phyloP scores from a whole-genome alignment of 805 yeast genomes.

The Lachancea dasiensis region DNA sequence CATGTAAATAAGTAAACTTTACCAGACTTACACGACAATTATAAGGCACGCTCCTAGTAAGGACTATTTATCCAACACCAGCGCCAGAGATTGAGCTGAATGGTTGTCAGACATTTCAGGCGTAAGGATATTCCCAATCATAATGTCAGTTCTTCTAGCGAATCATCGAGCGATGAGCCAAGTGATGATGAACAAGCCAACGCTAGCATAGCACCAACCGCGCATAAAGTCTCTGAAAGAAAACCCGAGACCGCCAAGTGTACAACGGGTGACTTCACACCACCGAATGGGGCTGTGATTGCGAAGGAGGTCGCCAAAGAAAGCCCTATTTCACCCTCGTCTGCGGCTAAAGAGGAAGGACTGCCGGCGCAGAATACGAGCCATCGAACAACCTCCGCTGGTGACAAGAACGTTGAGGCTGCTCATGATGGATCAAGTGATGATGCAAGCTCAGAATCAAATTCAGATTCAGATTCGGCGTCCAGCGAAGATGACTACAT shows the following conservation, averaged over 20 bases:
- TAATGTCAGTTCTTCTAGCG: slow-evolving; percentile 1
- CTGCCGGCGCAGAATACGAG: not conserved
- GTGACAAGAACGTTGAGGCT: not conserved
- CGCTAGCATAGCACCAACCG: too few relatives aligned
- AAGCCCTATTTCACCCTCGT: too few relatives aligned
- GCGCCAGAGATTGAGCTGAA: slow-evolving; percentile 1
- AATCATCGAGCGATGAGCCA: slow-evolving; percentile 4
- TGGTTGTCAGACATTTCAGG: slow-evolving; percentile 23
- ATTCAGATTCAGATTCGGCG: slow-evolving; percentile 10
- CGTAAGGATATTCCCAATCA: slow-evolving; percentile 8
- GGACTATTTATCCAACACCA: not conserved
- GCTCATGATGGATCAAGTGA: slow-evolving; percentile 2
- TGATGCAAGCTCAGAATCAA: too few relatives aligned
- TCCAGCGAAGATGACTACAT: slow-evolving; percentile 18
- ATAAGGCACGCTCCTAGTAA: too few relatives aligned
- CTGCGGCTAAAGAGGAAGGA: not conserved
- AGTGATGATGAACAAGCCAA: not conserved
- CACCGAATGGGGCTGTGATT: too few relatives aligned
- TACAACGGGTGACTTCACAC: too few relatives aligned
- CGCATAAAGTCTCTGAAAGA: too few relatives aligned
- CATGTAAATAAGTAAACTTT: too few relatives aligned
- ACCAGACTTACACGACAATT: too few relatives aligned
- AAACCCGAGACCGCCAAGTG: too few relatives aligned
- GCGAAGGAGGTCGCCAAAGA: too few relatives aligned
- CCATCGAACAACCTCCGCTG: too few relatives aligned